Evolutionary conservation across 768 basidiomycete species (phyloP), one percentile per base, ranked within the genome.

Genomic region (Trametes cinnabarina): DNA sequence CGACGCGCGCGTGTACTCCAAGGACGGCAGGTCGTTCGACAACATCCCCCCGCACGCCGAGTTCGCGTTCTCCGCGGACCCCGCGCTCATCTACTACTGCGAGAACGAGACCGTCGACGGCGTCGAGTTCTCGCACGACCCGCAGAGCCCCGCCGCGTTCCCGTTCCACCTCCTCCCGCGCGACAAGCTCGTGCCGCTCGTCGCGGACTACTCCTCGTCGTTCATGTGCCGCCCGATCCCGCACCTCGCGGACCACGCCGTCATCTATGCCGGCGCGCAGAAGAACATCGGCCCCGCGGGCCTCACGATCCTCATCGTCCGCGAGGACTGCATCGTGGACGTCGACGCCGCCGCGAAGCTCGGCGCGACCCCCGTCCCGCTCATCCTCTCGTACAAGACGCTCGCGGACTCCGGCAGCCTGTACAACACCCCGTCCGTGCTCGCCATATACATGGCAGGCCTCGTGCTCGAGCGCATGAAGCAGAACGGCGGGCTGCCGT

Each of bases 91-190:
- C 58, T 98, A 96, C 76, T 98, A 97, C 76, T 99, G 97, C 81
- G 97, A 97, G 72, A 99, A 99, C 79, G 97, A 99, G 78, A 99
- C 97, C 14, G 90, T 98, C 57, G 88, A 96, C 65, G 97, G 97
- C 41, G 88, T 94, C 46, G 88, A 98, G 76, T 98, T 91, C 75
- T 76, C 87, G 2, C 69, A 77, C 50, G 82, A 85, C 56, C 72
- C 74, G n/a, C 67, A 69, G 19, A 79, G 77, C 23, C 75, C 83
- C 5, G 77, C 80, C 23, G 79, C 87, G 20, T 97, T 98, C 80
- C 95, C 95, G 4, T 94, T 90, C 78, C 81, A 88, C 60, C 78
- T 82, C 54, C 77, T 95, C 42, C 79, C 83, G 0, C 70, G 81
- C 57, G 71, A 73, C 32, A 70, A 68, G n/a, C 79, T 87, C 30